These are phyloP conservation scores for Cucumis hystrix DNA, from an alignment of 306 rosid genomes.

Conservation along the genomic window DNA sequence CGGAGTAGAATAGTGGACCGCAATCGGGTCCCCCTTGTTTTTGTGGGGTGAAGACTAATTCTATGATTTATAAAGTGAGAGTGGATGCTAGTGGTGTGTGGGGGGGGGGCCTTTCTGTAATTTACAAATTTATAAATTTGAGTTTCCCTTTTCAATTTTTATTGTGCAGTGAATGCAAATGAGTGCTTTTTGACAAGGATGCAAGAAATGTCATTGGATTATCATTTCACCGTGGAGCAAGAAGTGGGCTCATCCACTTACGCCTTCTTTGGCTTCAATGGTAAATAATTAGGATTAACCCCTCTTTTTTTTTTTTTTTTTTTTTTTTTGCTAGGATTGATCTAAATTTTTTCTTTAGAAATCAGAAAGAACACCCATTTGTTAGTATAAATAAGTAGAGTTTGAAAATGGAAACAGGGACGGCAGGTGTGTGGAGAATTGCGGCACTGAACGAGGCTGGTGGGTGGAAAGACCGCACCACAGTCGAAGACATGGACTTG, in stretches of 20 bases:
- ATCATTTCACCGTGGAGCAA: conserved; percentile 67
- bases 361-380: no score
- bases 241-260: conserved; percentile 57
- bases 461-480: conserved; percentile 57
- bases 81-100: no score
- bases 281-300: background rate
- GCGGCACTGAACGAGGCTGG: conserved; percentile 48
- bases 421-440: conserved; percentile 62
- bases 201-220: conserved; percentile 72
- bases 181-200: conserved; percentile 59
- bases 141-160: background rate
- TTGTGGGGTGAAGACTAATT: no score
- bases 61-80: no score
- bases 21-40: no score
- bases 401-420: conserved; percentile 18
- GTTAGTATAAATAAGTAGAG: no score
- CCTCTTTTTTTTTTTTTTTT: no score
- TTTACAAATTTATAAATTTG: no score
- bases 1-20: no score
- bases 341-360: no score
- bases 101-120: no score
- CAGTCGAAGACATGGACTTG: conserved; percentile 62
- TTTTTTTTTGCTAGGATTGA: no score
- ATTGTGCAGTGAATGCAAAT: conserved; percentile 33
- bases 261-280: conserved; percentile 55